Conservation (phyloP, 371 early-diverging fungal genomes). For the Parasitella parasitica region DNA sequence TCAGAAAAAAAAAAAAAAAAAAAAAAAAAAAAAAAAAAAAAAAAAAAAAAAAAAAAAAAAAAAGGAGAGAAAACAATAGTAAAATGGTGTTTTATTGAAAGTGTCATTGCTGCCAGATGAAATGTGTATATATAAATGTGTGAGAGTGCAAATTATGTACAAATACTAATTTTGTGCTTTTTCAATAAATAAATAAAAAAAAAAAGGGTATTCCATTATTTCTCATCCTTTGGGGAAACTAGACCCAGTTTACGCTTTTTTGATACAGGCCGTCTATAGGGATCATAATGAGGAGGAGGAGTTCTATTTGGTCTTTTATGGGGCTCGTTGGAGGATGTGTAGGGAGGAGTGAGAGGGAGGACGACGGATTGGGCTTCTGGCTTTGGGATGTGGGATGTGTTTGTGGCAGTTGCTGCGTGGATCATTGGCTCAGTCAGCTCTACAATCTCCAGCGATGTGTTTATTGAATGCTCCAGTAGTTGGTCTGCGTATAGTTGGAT, state of each 20-base stretch:
- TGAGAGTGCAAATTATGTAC: neutral
- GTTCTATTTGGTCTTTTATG: neutral
- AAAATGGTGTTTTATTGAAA: neutral
- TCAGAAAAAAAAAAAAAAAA: neutral
- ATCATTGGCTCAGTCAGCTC: neutral
- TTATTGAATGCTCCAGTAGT: conserved; percentile 33
- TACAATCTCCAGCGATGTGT: neutral
- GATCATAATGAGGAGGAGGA: neutral
- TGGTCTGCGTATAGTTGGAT: conserved; percentile 67
- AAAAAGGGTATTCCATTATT: neutral
- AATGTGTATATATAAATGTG: neutral
- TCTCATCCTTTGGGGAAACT: conserved; percentile 10
- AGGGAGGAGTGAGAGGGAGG: conserved; percentile 13
- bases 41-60: neutral
- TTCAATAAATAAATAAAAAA: neutral
- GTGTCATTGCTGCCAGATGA: too few species aligned
- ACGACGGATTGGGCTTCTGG: neutral
- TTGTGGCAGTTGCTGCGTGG: neutral
- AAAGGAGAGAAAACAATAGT: too few species aligned
- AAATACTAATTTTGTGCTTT: neutral
- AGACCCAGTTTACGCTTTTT: conserved; percentile 4
- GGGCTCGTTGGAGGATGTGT: neutral
- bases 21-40: neutral
- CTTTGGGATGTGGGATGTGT: neutral
- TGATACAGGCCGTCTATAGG: neutral